Conservation (phyloP, 352 stramenopile species). For the Pythium rishiriense region DNA sequence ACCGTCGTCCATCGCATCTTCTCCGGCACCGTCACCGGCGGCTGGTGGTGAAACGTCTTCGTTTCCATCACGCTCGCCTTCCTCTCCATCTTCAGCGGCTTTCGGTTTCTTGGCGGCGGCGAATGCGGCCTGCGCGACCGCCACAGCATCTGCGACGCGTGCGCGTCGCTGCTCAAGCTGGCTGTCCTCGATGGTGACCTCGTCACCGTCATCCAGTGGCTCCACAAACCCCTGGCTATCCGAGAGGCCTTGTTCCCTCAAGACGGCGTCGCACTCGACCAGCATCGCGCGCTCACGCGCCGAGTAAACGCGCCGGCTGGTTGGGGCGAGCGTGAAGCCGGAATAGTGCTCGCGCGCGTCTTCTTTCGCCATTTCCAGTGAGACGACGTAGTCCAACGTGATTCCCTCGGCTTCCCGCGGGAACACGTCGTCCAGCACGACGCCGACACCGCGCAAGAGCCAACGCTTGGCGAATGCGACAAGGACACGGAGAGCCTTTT, state of each 20-base stretch:
- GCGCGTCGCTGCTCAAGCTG: constrained; percentile 1
- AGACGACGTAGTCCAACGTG: constrained; percentile 54
- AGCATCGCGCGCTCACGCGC: constrained; percentile 50
- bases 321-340: constrained; percentile 40
- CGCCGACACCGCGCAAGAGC: constrained; percentile 51
- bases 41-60: neutral
- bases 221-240: neutral
- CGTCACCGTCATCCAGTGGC: neutral
- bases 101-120: neutral
- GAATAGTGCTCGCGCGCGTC: constrained; percentile 39
- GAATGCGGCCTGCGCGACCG: neutral
- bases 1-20: neutral
- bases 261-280: constrained; percentile 21
- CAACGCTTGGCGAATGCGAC: constrained; percentile 37
- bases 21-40: neutral
- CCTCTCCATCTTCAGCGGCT: constrained; percentile 5
- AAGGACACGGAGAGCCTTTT: constrained; percentile 38
- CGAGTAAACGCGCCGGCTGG: constrained; percentile 51
- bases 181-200: neutral
- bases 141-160: constrained; percentile 20
- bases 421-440: constrained; percentile 68
- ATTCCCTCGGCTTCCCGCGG: constrained; percentile 40
- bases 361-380: constrained; percentile 40
- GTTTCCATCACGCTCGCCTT: neutral
- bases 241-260: constrained; percentile 16